Evolutionary conservation across 306 rosid genomes (phyloP), one percentile per base, ranked within the genome.

Genomic region (Rubus idaeus): DNA sequence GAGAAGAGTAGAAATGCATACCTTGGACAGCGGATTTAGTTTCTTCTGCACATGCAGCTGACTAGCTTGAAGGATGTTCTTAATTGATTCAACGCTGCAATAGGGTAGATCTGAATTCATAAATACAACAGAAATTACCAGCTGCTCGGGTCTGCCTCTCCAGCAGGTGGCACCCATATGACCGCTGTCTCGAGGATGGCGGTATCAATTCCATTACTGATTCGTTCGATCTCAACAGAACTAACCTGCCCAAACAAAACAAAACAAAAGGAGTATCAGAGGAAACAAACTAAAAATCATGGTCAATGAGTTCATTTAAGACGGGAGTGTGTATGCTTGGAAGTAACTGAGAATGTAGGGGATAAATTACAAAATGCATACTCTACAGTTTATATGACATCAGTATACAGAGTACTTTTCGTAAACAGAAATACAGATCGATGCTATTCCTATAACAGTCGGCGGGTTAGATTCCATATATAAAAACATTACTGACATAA

Each of bases 151-250:
- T 10, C 97, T 97, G 21, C 98, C 98, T 30, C 98, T 30, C 89
- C 88, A 20, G 86, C 71, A 37, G 90, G 93, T 4, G 97, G 98
- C 21, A 94, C 90, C n/a, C 98, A 96, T 5, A 89, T 88, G 65
- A 97, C 98, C 79, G 98, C 98, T 23, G 92, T 92, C 86, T 92
- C 98, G 16, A 94, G 91, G 57, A 94, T 80, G 40, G 70, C 79
- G 69, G 53, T 81, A 53, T 89, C 83, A 10, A 82, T 94, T 75
- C 79, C 94, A 71, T 90, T 94, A 86, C 98, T 92, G 80, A 94
- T 82, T 75, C 98, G 91, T 75, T 94, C 98, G 56, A 94, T 90
- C 90, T 94, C 98, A 49, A 94, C 92, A 1, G 97, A 94, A 84
- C 98, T 94, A 83, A 94, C 96, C 98, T 94, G 88, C 69, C 0